These are phyloP conservation scores for Stephania yunnanensis DNA, from an alignment of 164 flowering plant species.

Conservation along the genomic window DNA sequence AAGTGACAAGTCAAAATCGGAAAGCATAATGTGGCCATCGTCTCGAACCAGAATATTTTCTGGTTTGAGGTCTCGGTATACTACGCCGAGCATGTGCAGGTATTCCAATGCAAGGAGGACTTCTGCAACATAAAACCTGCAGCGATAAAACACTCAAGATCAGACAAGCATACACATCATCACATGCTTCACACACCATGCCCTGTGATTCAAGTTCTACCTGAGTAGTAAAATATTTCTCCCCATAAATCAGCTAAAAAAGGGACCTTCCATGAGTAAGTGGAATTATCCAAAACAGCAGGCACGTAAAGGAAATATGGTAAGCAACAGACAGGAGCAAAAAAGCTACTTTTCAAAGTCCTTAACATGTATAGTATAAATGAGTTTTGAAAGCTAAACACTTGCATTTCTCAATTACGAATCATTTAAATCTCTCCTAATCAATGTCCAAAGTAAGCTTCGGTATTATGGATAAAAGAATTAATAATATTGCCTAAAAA, in stretches of 20 bases:
- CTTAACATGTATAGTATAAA: background rate
- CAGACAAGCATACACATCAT: background rate
- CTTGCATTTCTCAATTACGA: background rate
- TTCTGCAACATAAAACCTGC: constrained; percentile 88
- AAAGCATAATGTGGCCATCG: constrained; percentile 91
- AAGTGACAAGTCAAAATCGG: constrained; percentile 85
- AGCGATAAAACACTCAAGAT: constrained; percentile 8
- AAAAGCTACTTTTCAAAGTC: background rate
- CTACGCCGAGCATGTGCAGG: constrained; percentile 92
- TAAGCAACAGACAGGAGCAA: background rate
- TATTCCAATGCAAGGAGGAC: constrained; percentile 87
- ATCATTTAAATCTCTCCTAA: too few relatives aligned
- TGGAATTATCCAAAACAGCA: background rate
- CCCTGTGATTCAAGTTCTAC: background rate
- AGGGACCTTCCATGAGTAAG: background rate
- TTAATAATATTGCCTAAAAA: too few relatives aligned
- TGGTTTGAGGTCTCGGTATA: constrained; percentile 85
- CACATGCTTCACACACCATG: too few relatives aligned
- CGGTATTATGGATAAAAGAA: too few relatives aligned
- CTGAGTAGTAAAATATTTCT: background rate
- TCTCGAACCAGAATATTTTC: constrained; percentile 84
- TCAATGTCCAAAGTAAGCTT: too few relatives aligned
- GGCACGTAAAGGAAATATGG: background rate
- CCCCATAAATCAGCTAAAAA: background rate
- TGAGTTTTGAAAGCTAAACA: background rate